Evolutionary conservation across 2,329 filamentous ascomycete genomes (phyloP).

Genomic region (Elsinoe batatas): DNA sequence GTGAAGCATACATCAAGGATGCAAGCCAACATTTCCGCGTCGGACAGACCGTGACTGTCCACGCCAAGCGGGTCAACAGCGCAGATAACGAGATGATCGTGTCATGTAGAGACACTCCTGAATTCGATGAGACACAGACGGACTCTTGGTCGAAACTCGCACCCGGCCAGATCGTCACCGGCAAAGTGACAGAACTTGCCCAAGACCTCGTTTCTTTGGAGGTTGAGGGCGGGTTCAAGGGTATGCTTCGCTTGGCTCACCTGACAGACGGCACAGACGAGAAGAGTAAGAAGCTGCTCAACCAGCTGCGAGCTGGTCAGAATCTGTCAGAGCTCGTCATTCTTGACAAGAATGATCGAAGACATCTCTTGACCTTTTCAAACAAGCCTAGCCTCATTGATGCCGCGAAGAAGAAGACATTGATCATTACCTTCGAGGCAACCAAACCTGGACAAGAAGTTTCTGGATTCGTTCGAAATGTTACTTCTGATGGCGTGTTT

Average conservation of each 20-base stretch:
- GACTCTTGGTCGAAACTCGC: slow-evolving; percentile 61
- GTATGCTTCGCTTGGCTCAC: slow-evolving; percentile 65
- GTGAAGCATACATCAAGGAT: slow-evolving; percentile 86
- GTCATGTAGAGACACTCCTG: slow-evolving; percentile 82
- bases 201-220: slow-evolving; percentile 52
- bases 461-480: slow-evolving; percentile 74
- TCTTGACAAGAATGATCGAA: slow-evolving; percentile 72
- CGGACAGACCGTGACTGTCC: slow-evolving; percentile 86
- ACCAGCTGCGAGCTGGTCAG: slow-evolving; percentile 76
- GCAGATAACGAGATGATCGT: slow-evolving; percentile 66
- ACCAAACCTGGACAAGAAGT: slow-evolving; percentile 58
- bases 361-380: slow-evolving; percentile 64
- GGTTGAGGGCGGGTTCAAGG: slow-evolving; percentile 65
- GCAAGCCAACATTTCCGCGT: slow-evolving; percentile 79
- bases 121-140: slow-evolving; percentile 67
- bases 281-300: slow-evolving; percentile 67
- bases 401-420: slow-evolving; percentile 59
- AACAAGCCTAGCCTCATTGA: slow-evolving; percentile 76
- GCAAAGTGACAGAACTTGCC: slow-evolving; percentile 47
- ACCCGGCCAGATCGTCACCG: slow-evolving; percentile 65
- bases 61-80: slow-evolving; percentile 70
- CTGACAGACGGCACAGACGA: slow-evolving; percentile 73
- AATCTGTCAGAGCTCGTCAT: slow-evolving; percentile 72
- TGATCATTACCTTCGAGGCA: slow-evolving; percentile 64
- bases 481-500: slow-evolving; percentile 72